These are phyloP conservation scores for Paramecium sonneborni DNA, from an alignment of 73 alveolate species.

Conservation along the genomic window DNA sequence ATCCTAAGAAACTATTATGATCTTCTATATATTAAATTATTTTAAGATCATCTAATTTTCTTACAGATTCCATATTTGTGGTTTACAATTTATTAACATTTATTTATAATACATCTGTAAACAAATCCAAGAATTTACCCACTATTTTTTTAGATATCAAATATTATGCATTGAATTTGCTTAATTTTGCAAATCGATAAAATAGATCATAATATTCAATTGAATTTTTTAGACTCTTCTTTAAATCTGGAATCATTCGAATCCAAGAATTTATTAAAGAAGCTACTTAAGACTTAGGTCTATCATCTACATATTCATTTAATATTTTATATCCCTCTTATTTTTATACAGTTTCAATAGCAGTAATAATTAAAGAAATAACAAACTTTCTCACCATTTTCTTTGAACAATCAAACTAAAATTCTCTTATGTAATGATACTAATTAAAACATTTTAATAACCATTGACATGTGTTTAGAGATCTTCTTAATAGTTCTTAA, in stretches of 20 bases:
- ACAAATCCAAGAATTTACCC: conserved; percentile 8
- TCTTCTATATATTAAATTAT: not conserved
- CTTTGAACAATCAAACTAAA: conserved; percentile 33
- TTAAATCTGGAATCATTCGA: not conserved
- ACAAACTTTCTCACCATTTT: conserved; percentile 39
- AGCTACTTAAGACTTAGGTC: not conserved
- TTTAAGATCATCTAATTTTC: conserved; percentile 4
- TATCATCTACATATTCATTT: not conserved
- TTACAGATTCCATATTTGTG: not conserved
- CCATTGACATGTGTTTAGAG: not conserved
- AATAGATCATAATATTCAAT: conserved; percentile 33
- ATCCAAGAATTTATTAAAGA: conserved; percentile 4
- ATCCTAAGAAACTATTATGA: not conserved
- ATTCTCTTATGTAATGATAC: conserved; percentile 17
- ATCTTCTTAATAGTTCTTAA: not conserved
- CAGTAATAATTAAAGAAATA: not conserved
- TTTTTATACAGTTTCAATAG: not conserved
- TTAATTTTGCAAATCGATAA: conserved; percentile 4
- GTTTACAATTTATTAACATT: not conserved
- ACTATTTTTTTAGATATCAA: not conserved
- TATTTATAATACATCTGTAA: not conserved
- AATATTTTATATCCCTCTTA: not conserved
- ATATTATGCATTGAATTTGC: not conserved
- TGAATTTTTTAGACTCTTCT: conserved; percentile 38
- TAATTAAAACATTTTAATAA: not conserved